Base-by-base conservation (phyloP, 2,329 filamentous ascomycete species). In the Aspergillus proliferans region DNA sequence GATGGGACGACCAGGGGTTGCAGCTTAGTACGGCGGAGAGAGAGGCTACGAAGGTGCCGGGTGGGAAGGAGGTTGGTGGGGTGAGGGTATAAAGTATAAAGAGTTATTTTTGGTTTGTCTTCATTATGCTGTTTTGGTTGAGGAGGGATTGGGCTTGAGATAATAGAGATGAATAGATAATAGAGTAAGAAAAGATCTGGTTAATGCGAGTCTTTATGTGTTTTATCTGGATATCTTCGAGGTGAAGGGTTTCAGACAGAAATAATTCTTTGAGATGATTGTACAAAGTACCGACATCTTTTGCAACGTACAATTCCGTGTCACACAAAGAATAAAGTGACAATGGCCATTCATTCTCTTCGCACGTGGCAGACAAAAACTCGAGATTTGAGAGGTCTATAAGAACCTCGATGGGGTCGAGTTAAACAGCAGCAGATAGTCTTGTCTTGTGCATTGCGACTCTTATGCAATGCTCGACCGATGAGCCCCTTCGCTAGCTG, bases 1-100 rank as follows among this genome's bases (percentile, higher is more conserved):
- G 66, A 7, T 75, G 72, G 72, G 67, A 72, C 53, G 66, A 70
- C 38, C 70, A 71, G 48, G 70, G 70, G 0, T 53, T 72, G 49
- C 66, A 70, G 53, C 61, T 67, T 41, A 70, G 65, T 48, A 60
- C 55, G 24, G 66, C 62, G 19, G 67, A 69, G 47, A 59, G 66
- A 15, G 61, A 70, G 45, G 49, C 59, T 0, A 58, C 62, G 12
- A 68, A 68, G 56, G 64, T 66, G 14, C 58, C 62, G 1, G 57
- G 55, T 42, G 67, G 62, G 12, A 57, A 60, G 46, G 65, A 69
- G 50, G 58, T 68, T 10, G 50, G 65, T 26, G 67, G 65, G 2
- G 55, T 57, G 7, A 60, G 65, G 14, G 47, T 67, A 22, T 40
- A 40, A 8, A 40, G 15, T 4, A 19, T 12, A 19, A 15, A 38